Base-by-base conservation (phyloP, 441 rosid genomes). In the Flueggea neowawraea region DNA sequence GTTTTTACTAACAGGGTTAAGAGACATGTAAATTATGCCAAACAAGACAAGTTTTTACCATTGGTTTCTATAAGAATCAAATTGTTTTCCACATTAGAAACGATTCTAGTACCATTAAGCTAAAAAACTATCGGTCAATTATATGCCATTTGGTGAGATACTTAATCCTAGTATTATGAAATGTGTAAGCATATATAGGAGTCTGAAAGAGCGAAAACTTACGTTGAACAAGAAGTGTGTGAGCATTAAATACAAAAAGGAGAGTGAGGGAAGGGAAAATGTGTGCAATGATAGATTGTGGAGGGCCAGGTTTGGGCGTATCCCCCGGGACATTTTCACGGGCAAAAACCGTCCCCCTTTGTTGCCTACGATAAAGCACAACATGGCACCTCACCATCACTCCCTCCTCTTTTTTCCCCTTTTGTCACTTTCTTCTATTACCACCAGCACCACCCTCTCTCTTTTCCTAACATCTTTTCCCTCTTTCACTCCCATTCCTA, bases 261-360 rank as follows among this genome's bases (percentile, higher is more conserved):
- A 22, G 28, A 22, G 28, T 22, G n/a, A 17, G 12, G 16, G 3
- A 7, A 31, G n/a, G 32, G 13, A 39, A 63, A 61, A 50, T 63
- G 60, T 2, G 28, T 41, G 41, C 41, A 36, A 36, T 36, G 7
- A 36, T 36, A 36, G 28, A 22, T 22, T 22, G 28, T 22, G 2
- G 55, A 33, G 59, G 58, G 67, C 39, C 51, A 47, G 45, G 74
- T 72, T 74, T 74, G 59, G 66, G 75, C 60, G 58, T 22, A 10
- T 64, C 39, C 63, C 69, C 73, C 62, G 54, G 44, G 77, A 71
- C 57, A 62, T 52, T 50, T 70, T 80, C 85, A 81, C 84, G 78
- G 78, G 79, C 71, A 61, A 59, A 33, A 47, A 9, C 68, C 63
- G 63, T 61, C 31, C 55, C 32, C 10, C 48, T 66, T 75, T 65